phyloP scores from a whole-genome alignment of 1,284 basidiomycete genomes.

The Phellopilus nigrolimitatus region DNA sequence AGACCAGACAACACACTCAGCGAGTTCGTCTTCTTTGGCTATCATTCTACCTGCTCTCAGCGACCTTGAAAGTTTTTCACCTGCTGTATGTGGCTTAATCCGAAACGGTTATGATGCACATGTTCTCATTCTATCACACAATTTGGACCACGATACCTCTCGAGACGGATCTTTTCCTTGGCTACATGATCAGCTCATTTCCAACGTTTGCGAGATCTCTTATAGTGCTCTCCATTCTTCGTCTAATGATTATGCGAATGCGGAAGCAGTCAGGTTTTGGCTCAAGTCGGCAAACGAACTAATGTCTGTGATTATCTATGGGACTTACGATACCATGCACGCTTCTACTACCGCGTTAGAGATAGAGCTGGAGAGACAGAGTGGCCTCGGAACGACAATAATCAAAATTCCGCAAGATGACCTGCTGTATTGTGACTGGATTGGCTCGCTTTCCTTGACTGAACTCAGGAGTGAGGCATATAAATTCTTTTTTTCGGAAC shows the following conservation, averaged over 20 bases:
- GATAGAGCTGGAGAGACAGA: constrained; percentile 16
- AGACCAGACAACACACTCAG: neutral
- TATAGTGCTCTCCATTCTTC: constrained; percentile 18
- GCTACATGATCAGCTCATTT: constrained; percentile 16
- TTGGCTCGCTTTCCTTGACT: constrained; percentile 47
- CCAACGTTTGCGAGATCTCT: constrained; percentile 11
- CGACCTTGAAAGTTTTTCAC: constrained; percentile 39
- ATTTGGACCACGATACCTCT: constrained; percentile 23
- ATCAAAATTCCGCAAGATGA: constrained; percentile 50
- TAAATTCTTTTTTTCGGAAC: neutral
- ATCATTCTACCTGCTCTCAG: constrained; percentile 35
- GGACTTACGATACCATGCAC: neutral
- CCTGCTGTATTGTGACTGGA: constrained; percentile 57
- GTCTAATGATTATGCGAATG: constrained; percentile 15
- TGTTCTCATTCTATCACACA: constrained; percentile 31
- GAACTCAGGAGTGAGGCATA: constrained; percentile 51
- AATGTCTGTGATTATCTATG: constrained; percentile 14
- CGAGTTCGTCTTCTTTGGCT: constrained; percentile 28
- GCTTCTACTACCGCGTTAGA: constrained; percentile 4
- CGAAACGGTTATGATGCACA: constrained; percentile 32
- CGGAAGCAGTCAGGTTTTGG: constrained; percentile 17
- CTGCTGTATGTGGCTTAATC: constrained; percentile 43
- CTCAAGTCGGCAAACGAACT: constrained; percentile 14
- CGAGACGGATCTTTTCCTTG: constrained; percentile 22
- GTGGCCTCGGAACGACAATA: constrained; percentile 27